phyloP scores from a whole-genome alignment of 306 rosid genomes.

The Prunus kanzakura region DNA sequence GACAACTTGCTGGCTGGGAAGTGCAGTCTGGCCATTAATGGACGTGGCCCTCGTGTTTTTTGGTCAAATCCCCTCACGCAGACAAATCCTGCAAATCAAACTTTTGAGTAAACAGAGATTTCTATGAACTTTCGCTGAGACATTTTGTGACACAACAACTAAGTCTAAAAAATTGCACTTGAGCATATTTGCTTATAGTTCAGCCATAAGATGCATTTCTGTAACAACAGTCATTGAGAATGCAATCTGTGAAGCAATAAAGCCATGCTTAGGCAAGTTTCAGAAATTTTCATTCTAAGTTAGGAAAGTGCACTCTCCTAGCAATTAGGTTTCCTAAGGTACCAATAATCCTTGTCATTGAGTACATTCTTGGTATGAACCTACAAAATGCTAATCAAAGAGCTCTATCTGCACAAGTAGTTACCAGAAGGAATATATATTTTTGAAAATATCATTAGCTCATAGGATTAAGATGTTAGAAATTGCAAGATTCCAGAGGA shows the following conservation, averaged over 20 bases:
- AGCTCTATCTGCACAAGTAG: not conserved
- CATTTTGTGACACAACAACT: not conserved
- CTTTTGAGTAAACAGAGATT: not conserved
- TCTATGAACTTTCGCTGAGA: not conserved
- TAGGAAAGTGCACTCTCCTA: not conserved
- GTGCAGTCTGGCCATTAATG: constrained; percentile 75
- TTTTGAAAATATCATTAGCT: not conserved
- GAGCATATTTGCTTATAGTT: not conserved
- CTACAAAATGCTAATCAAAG: not conserved
- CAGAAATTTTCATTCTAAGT: not conserved
- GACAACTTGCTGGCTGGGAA: constrained; percentile 71
- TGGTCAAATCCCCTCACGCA: constrained; percentile 89
- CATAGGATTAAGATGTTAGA: not conserved
- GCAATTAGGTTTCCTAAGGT: not conserved
- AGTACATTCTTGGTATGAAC: not conserved
- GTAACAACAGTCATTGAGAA: not conserved
- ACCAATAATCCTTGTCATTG: not conserved
- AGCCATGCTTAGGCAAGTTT: not conserved
- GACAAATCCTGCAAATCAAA: constrained; percentile 64
- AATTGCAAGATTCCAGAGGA: constrained; percentile 2
- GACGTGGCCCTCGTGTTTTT: constrained; percentile 65
- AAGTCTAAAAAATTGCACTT: not conserved
- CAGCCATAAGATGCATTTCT: not conserved
- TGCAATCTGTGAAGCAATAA: not conserved
- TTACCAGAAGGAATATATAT: not conserved